phyloP scores from a whole-genome alignment of 768 basidiomycete species.

The Serendipita sp. region DNA sequence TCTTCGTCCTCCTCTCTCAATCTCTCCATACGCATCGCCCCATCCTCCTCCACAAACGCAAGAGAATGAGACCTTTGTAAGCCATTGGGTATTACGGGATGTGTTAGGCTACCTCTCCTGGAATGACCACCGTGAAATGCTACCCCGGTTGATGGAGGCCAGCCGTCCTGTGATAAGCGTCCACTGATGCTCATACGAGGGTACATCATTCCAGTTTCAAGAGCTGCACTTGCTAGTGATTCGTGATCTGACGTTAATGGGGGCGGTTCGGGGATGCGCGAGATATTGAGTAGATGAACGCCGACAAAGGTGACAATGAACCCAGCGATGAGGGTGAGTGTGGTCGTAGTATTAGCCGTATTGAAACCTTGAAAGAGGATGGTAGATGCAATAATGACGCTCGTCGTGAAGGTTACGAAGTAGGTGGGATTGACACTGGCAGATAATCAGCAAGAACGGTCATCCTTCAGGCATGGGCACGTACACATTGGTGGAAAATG shows the following conservation, averaged over 20 bases:
- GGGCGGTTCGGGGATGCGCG: slow-evolving; percentile 31
- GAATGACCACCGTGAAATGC: slow-evolving; percentile 34
- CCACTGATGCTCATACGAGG: slow-evolving; percentile 70
- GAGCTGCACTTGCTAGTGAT: slow-evolving; percentile 21
- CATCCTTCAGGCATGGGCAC: slow-evolving; percentile 17
- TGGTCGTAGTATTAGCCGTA: slow-evolving; percentile 65
- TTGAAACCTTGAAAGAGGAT: slow-evolving; percentile 98
- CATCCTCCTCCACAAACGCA: slow-evolving; percentile 47
- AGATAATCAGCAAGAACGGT: neutral
- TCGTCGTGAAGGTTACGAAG: slow-evolving; percentile 90
- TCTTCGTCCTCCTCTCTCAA: slow-evolving; percentile 55
- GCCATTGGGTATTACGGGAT: slow-evolving; percentile 32
- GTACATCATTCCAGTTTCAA: slow-evolving; percentile 55
- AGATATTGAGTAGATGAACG: slow-evolving; percentile 83
- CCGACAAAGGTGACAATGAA: slow-evolving; percentile 91
- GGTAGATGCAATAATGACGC: slow-evolving; percentile 82
- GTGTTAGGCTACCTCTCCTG: slow-evolving; percentile 48
- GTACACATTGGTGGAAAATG: slow-evolving; percentile 93
- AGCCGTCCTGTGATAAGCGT: slow-evolving; percentile 63
- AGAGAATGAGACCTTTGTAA: slow-evolving; percentile 41
- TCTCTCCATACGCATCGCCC: slow-evolving; percentile 27
- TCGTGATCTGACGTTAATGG: slow-evolving; percentile 23
- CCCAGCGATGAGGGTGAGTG: slow-evolving; percentile 73
- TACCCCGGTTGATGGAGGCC: slow-evolving; percentile 26
- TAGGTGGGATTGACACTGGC: slow-evolving; percentile 91